These are phyloP conservation scores for Zymoseptoria passerinii DNA, from an alignment of 2,329 filamentous ascomycete species.

Conservation along the genomic window DNA sequence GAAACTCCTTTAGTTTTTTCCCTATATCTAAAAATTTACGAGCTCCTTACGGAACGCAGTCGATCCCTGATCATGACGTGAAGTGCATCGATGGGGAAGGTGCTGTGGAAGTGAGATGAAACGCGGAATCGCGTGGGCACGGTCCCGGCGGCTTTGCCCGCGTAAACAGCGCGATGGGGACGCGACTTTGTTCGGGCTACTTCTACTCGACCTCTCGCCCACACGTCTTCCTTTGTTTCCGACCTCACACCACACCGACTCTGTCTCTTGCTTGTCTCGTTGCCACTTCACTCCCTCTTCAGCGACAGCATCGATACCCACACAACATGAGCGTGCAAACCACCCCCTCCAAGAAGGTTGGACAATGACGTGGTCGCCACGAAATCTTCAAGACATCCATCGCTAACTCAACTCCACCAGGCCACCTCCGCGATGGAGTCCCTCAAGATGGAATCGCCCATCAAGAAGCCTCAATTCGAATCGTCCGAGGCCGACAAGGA, in stretches of 20 bases:
- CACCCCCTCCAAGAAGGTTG: constrained; percentile 65
- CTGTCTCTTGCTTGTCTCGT: not conserved
- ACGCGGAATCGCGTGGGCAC: not conserved
- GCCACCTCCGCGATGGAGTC: constrained; percentile 77
- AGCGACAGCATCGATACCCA: constrained; percentile 11
- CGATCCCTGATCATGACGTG: no score
- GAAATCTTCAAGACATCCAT: constrained; percentile 28
- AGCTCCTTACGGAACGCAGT: no score
- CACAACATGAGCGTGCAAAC: constrained; percentile 53
- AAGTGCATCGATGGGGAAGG: not conserved
- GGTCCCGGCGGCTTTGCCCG: not conserved
- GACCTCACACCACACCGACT: not conserved
- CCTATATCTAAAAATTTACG: no score
- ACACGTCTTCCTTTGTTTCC: not conserved
- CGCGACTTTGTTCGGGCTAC: not conserved
- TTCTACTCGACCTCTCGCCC: not conserved
- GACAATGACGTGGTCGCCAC: constrained; percentile 36
- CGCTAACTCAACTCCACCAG: constrained; percentile 45
- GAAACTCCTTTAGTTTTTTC: no score
- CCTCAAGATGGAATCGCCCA: constrained; percentile 85
- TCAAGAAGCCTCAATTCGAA: constrained; percentile 81
- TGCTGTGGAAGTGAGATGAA: not conserved
- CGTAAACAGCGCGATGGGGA: not conserved
- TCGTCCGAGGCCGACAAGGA: constrained; percentile 62
- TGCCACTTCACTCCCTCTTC: not conserved